phyloP scores from a whole-genome alignment of 2,329 filamentous ascomycete species.

The Capronia americana region DNA sequence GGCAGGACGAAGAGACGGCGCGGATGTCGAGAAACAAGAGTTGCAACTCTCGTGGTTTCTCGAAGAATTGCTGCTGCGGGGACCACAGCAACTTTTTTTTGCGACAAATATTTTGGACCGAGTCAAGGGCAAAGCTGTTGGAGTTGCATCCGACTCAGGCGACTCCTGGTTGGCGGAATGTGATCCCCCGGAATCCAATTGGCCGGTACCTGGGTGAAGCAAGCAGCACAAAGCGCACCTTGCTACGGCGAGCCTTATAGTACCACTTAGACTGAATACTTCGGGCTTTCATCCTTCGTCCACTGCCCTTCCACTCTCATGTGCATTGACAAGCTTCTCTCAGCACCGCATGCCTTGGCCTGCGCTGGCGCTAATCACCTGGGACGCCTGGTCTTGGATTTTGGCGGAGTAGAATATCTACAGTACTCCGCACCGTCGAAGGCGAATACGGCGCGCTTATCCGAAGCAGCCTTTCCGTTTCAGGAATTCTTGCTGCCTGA shows the following conservation, averaged over 20 bases:
- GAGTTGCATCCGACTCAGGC: not conserved
- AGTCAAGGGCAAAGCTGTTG: not conserved
- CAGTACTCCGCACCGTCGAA: not conserved
- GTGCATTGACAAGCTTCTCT: not conserved
- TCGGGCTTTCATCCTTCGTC: too few relatives aligned
- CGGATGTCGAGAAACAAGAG: not conserved
- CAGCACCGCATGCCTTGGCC: not conserved
- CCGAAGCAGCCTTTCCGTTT: not conserved
- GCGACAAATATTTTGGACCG: constrained; percentile 13
- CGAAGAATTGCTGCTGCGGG: constrained; percentile 15
- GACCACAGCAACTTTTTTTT: constrained; percentile 16
- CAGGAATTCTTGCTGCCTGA: constrained; percentile 21
- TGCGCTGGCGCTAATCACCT: too few relatives aligned
- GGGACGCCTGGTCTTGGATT: not conserved
- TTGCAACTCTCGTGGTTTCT: not conserved
- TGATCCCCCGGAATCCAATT: not conserved
- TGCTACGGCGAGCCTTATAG: not conserved
- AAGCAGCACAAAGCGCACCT: not conserved
- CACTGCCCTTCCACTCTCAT: not conserved
- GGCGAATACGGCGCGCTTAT: not conserved
- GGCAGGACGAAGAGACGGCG: not conserved
- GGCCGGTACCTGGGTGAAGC: not conserved
- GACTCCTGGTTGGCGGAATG: not conserved
- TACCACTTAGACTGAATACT: too few relatives aligned
- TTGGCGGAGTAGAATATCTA: not conserved